Base-by-base conservation (phyloP, 2,329 filamentous ascomycete genomes). In the Botrytis porri region DNA sequence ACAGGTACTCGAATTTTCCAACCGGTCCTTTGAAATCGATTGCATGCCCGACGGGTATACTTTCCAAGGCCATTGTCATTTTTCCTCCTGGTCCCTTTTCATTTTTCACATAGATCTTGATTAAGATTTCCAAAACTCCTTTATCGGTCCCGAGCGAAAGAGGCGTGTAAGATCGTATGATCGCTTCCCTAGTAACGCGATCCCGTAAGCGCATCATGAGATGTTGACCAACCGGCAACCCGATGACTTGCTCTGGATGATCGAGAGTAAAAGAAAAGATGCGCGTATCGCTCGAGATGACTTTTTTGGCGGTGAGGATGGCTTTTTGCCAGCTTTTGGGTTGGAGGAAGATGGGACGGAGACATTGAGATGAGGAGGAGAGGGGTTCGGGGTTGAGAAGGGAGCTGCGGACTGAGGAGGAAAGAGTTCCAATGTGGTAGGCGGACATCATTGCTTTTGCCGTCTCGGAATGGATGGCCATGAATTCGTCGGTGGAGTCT, bases 381-480 rank as follows among this genome's bases (percentile, higher is more conserved):
- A 59, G 22, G 1, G 75, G 72, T 20, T 81, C 80, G 73, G 84
- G 81, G 1, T 82, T 82, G 22, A 37, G 41, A 39, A 83, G 81
- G 39, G 83, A 29, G 20, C 4, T 41, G 9, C 85, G 84, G 1
- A 90, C 88, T 32, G 84, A 84, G 76, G 89, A 84, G 77, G 93
- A 88, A 20, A 97, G 86, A 0, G 89, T 89, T 69, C 95, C 95
- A 76, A 98, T 90, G 81, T 98, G 94, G 80, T 97, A 97, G 62
- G 87, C 83, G 18, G 88, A 87, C 91, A 98, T 94, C 94, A 97
- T 97, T 29, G 86, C 87, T 83, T 97, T 97, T 48, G 95, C 95
- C 25, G 93, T 97, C 83, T 97, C 94, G 80, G 92, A 95, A 95
- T 93, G 94, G 78, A 98, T 98, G 22, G 93, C 92, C 83, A 97